Evolutionary conservation across 176 grass and related monocot genomes (phyloP).

Genomic region (Musa troglodytarum): DNA sequence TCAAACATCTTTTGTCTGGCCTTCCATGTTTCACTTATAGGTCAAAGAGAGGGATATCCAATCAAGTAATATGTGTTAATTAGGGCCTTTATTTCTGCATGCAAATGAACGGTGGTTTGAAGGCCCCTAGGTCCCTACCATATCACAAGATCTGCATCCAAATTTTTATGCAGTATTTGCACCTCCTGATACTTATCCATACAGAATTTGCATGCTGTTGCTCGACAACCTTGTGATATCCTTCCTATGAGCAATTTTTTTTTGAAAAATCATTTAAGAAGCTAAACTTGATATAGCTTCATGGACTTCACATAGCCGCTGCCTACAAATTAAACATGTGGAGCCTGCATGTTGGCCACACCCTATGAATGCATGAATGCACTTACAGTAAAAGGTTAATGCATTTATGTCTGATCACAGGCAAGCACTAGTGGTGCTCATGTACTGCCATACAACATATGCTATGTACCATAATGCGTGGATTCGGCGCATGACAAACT

Average conservation of each 20-base stretch:
- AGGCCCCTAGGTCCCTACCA: too few relatives aligned
- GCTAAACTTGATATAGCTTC: neutral
- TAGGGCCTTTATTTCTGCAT: too few relatives aligned
- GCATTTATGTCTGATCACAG: neutral
- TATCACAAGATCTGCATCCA: too few relatives aligned
- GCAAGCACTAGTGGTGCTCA: neutral
- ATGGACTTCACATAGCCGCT: neutral
- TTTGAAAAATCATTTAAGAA: neutral
- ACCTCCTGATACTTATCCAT: neutral
- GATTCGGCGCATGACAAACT: too few relatives aligned
- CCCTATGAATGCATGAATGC: neutral
- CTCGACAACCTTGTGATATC: neutral
- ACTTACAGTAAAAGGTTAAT: neutral
- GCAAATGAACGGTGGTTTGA: too few relatives aligned
- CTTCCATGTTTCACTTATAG: neutral
- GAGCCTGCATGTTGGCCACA: neutral
- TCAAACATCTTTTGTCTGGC: neutral
- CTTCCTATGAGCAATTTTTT: neutral
- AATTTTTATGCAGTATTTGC: neutral
- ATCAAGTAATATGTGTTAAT: too few relatives aligned
- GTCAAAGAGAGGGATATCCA: neutral
- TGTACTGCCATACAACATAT: neutral
- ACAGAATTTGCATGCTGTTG: neutral
- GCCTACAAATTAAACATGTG: neutral
- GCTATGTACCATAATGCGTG: too few relatives aligned